Evolutionary conservation across 805 yeast species (phyloP).

Genomic region (Yarrowia bubula): DNA sequence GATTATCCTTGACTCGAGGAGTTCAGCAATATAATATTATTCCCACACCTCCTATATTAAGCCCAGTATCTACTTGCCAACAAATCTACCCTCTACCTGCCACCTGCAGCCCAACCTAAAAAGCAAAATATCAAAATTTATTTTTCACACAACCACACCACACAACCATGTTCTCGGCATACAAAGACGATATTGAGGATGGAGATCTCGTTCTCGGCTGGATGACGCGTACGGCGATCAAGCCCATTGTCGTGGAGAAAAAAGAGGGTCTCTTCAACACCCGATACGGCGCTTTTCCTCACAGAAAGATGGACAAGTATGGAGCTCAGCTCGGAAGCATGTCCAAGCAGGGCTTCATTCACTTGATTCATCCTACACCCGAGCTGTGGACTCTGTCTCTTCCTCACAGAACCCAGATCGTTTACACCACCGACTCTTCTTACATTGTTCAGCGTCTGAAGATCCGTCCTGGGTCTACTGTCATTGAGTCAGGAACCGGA

Average conservation of each 20-base stretch:
- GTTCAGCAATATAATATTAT: no score
- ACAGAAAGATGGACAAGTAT: slow-evolving; percentile 70
- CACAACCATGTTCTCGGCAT: slow-evolving; percentile 48
- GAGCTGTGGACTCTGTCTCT: slow-evolving; percentile 95
- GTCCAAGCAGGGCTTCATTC: slow-evolving; percentile 76
- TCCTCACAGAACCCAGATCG: slow-evolving; percentile 97
- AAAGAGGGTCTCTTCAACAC: slow-evolving; percentile 68
- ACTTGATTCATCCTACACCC: slow-evolving; percentile 85
- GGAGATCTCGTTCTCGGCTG: slow-evolving; percentile 87
- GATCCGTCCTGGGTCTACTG: slow-evolving; percentile 69
- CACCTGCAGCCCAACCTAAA: slow-evolving; percentile 1
- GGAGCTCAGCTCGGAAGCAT: slow-evolving; percentile 79
- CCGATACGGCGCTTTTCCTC: slow-evolving; percentile 87
- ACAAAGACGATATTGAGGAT: slow-evolving; percentile 69
- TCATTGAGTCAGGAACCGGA: slow-evolving; percentile 98
- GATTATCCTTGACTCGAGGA: no score
- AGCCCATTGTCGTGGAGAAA: slow-evolving; percentile 61
- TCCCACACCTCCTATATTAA: no score
- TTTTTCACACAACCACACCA: slow-evolving; percentile 36
- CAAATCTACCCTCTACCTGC: neutral
- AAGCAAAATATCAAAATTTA: neutral
- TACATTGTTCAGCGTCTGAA: slow-evolving; percentile 81
- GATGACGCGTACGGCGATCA: slow-evolving; percentile 74
- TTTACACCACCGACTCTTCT: slow-evolving; percentile 91
- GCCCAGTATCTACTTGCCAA: neutral